These are phyloP conservation scores for Dactylonectria macrodidyma DNA, from an alignment of 2,329 filamentous ascomycete species.

Conservation along the genomic window DNA sequence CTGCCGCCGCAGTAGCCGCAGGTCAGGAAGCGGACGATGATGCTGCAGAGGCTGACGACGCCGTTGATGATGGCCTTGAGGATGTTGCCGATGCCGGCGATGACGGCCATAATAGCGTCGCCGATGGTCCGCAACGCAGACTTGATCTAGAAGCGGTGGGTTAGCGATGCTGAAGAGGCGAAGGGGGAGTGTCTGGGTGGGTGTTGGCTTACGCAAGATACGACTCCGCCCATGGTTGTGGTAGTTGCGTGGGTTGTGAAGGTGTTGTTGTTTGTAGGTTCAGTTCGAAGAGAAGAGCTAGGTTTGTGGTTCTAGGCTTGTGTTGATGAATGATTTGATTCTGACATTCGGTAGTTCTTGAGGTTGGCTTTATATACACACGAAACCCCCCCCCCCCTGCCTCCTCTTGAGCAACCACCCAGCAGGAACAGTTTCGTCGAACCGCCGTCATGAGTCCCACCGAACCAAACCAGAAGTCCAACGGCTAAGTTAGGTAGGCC, in stretches of 20 bases:
- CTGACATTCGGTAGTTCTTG: neutral
- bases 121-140: constrained; percentile 76
- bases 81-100: constrained; percentile 76
- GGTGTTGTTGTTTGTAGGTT: constrained; percentile 9
- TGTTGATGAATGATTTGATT: neutral
- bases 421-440: neutral
- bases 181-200: neutral
- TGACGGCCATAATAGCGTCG: constrained; percentile 76
- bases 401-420: neutral
- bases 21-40: constrained; percentile 77
- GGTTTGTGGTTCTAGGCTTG: neutral
- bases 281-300: constrained; percentile 14
- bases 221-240: constrained; percentile 81
- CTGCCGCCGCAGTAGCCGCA: constrained; percentile 60
- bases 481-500: neutral
- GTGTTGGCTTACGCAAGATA: constrained; percentile 80
- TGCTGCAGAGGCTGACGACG: constrained; percentile 74
- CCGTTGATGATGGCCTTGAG: constrained; percentile 78
- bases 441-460: neutral
- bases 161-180: constrained; percentile 29
- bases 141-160: constrained; percentile 62
- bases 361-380: neutral
- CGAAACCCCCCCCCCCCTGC: neutral
- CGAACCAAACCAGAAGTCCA: neutral
- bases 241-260: constrained; percentile 24